These are phyloP conservation scores for Cytospora schulzeri DNA, from an alignment of 2,329 filamentous ascomycete species.

Conservation along the genomic window DNA sequence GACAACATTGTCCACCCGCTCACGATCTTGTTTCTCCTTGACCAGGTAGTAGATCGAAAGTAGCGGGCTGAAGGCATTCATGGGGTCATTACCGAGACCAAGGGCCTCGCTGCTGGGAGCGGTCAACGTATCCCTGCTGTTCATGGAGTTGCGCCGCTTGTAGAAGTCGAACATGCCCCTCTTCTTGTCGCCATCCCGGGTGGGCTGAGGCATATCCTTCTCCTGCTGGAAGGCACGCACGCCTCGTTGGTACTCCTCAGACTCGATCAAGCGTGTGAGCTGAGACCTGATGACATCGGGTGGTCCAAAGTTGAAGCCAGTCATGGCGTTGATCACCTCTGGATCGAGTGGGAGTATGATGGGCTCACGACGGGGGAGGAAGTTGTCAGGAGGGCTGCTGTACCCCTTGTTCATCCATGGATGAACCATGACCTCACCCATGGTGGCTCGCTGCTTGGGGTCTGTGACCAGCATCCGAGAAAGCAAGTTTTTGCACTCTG, in stretches of 20 bases:
- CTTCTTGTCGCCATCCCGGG: constrained; percentile 74
- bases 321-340: constrained; percentile 89
- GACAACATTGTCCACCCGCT: constrained; percentile 51
- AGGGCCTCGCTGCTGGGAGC: constrained; percentile 85
- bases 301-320: constrained; percentile 89
- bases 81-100: constrained; percentile 78
- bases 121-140: constrained; percentile 82
- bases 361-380: constrained; percentile 80
- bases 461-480: constrained; percentile 96
- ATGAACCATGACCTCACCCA: constrained; percentile 91
- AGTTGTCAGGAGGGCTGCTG: constrained; percentile 83
- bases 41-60: constrained; percentile 95
- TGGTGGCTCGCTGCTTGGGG: constrained; percentile 79
- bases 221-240: constrained; percentile 71
- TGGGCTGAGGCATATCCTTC: constrained; percentile 60
- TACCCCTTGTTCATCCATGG: constrained; percentile 97
- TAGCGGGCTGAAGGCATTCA: constrained; percentile 91
- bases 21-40: constrained; percentile 88
- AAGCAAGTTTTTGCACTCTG: constrained; percentile 92
- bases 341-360: constrained; percentile 81
- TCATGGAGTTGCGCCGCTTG: constrained; percentile 86
- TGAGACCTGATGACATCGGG: constrained; percentile 81
- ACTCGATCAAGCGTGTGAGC: constrained; percentile 83
- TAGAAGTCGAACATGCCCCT: constrained; percentile 93
- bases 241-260: constrained; percentile 89